Evolutionary conservation across 2,329 filamentous ascomycete genomes (phyloP).

Genomic region (Colletotrichum euphorbiae): DNA sequence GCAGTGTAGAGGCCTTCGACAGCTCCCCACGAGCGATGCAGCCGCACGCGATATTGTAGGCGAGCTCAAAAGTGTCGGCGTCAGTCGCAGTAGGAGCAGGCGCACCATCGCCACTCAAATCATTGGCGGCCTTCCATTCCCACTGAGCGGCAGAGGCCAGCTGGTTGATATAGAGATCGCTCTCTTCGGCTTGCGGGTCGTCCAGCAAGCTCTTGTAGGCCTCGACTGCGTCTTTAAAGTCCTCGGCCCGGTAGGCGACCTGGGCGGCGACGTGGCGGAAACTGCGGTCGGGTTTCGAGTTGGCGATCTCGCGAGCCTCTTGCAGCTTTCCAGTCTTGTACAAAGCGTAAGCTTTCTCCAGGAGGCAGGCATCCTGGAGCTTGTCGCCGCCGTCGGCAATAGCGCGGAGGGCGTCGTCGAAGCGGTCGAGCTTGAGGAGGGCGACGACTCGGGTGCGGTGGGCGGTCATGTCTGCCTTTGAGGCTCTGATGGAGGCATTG

Average conservation of each 20-base stretch:
- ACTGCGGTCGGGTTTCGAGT: constrained; percentile 49
- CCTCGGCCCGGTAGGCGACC: constrained; percentile 79
- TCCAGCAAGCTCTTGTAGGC: constrained; percentile 72
- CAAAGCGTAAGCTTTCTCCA: constrained; percentile 84
- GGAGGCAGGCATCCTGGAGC: constrained; percentile 69
- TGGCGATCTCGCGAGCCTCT: constrained; percentile 64
- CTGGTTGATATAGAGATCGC: constrained; percentile 82
- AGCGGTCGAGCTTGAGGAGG: constrained; percentile 84
- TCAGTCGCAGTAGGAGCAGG: constrained; percentile 66
- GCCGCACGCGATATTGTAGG: constrained; percentile 82
- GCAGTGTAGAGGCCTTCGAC: constrained; percentile 70
- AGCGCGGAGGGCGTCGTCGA: constrained; percentile 78
- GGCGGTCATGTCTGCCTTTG: constrained; percentile 68
- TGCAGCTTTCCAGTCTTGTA: constrained; percentile 81
- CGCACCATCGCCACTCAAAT: constrained; percentile 33
- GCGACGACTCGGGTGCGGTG: constrained; percentile 79
- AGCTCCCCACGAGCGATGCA: constrained; percentile 78
- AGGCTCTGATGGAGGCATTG: constrained; percentile 70
- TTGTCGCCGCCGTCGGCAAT: constrained; percentile 72
- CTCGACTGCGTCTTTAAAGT: constrained; percentile 73
- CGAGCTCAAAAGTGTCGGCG: constrained; percentile 81
- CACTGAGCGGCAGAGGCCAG: constrained; percentile 78
- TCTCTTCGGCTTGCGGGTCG: constrained; percentile 67
- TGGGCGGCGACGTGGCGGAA: constrained; percentile 71
- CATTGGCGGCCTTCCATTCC: constrained; percentile 72